Conservation (phyloP, 768 basidiomycete genomes). For the Termitomyces sp. region DNA sequence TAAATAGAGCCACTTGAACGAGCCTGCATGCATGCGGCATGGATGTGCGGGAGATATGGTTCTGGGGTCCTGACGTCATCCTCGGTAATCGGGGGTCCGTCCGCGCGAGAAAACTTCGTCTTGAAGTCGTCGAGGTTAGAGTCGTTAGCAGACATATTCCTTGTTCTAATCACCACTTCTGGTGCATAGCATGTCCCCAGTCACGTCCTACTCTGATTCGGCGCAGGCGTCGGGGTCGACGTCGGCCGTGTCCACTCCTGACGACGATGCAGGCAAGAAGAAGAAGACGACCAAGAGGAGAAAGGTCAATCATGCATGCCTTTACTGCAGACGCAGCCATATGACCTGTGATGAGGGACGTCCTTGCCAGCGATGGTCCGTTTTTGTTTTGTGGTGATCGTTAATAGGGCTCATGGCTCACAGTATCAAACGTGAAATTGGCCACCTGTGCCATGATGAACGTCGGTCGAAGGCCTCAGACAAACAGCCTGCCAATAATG, state of each 20-base stretch:
- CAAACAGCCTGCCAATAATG: conserved; percentile 31
- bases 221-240: conserved; percentile 1
- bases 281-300: conserved; percentile 62
- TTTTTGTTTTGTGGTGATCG: conserved; percentile 16
- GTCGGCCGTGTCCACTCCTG: neutral
- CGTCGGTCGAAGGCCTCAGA: conserved; percentile 50
- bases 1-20: too few species aligned
- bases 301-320: conserved; percentile 90
- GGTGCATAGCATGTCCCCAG: conserved; percentile 6
- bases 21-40: too few species aligned
- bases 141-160: too few species aligned
- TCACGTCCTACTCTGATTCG: conserved; percentile 9
- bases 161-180: too few species aligned
- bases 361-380: conserved; percentile 92
- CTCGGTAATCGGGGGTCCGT: too few species aligned
- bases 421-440: conserved; percentile 95
- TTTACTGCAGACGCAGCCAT: conserved; percentile 91
- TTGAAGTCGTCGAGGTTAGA: too few species aligned
- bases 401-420: neutral
- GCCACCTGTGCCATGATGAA: conserved; percentile 92
- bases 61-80: too few species aligned
- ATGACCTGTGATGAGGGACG: conserved; percentile 90
- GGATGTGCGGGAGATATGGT: too few species aligned
- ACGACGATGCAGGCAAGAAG: conserved; percentile 5
- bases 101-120: too few species aligned